Percentiles rank a stretch among this genome's conserved stretches.
These are phyloP conservation scores for Thielaviopsis populi DNA, from an alignment of 2,329 filamentous ascomycete genomes.

Conservation along the genomic window DNA sequence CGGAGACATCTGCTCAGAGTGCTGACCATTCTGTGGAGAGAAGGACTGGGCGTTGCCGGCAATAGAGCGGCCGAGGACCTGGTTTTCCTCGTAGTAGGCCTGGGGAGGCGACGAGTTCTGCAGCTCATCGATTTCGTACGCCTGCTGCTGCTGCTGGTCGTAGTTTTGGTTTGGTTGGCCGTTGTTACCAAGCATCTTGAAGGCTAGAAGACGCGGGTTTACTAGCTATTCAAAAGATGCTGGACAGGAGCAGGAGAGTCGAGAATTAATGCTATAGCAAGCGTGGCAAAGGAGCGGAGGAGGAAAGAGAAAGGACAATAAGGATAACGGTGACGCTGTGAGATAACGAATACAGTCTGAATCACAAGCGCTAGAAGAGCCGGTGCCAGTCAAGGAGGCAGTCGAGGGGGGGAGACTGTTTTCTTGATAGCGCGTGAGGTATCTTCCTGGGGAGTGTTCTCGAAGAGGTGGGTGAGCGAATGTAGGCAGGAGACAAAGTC, in stretches of 20 bases:
- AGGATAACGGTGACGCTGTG: background rate
- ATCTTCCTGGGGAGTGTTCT: no score
- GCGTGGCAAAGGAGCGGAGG: background rate
- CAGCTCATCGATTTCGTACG: conserved; percentile 17
- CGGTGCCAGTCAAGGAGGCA: background rate
- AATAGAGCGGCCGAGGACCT: conserved; percentile 20
- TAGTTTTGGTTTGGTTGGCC: conserved; percentile 21
- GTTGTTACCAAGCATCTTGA: conserved; percentile 27
- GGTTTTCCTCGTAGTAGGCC: conserved; percentile 22
- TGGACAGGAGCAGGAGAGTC: background rate
- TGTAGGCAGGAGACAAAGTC: background rate
- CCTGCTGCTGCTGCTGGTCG: conserved; percentile 21
- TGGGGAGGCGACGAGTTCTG: conserved; percentile 18
- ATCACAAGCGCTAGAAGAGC: background rate
- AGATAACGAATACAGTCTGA: background rate
- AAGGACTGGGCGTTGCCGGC: conserved; percentile 20
- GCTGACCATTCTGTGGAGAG: conserved; percentile 7
- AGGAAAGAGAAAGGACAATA: background rate
- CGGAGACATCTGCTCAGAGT: conserved; percentile 17
- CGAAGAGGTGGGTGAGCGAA: background rate
- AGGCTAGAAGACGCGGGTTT: background rate
- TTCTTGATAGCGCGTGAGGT: background rate
- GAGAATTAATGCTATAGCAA: background rate
- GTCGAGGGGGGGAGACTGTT: background rate
- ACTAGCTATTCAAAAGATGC: background rate